A percentile compares a stretch with the other conserved stretches of the same genome.
Evolutionary conservation across 345 rosid species (phyloP).

Genomic region (Syzygium oleosum): DNA sequence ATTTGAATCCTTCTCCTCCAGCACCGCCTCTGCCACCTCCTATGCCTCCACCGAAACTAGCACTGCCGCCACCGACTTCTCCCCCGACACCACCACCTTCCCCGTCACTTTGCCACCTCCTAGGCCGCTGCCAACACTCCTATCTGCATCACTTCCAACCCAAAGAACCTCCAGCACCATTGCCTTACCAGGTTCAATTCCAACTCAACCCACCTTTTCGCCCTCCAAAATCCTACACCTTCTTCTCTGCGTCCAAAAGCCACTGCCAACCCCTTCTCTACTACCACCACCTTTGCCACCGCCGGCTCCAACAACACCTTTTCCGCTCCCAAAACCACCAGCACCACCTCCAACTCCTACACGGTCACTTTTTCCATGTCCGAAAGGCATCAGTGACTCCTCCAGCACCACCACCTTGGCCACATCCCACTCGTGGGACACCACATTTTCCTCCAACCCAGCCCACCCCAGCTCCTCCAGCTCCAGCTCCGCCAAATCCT

Average conservation of each 20-base stretch:
- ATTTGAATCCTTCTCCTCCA: background rate
- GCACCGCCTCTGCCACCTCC: background rate
- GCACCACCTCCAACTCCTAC: background rate
- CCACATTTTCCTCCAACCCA: background rate
- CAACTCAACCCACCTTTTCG: background rate
- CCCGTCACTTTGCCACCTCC: background rate
- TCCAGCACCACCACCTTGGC: background rate
- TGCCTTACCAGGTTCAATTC: background rate
- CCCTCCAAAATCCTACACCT: background rate
- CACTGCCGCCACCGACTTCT: background rate
- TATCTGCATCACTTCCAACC: background rate
- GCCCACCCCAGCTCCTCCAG: background rate
- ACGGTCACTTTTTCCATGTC: background rate
- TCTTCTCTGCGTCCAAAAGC: background rate
- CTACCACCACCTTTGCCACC: background rate
- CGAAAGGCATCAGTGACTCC: background rate
- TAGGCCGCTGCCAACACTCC: background rate
- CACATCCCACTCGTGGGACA: background rate
- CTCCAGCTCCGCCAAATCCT: background rate
- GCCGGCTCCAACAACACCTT: background rate
- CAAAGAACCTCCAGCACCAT: background rate
- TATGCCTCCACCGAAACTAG: background rate
- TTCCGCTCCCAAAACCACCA: background rate
- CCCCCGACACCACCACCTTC: background rate
- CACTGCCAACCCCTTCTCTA: background rate